Conservation (phyloP, 306 rosid species). For the Casuarina glauca region DNA sequence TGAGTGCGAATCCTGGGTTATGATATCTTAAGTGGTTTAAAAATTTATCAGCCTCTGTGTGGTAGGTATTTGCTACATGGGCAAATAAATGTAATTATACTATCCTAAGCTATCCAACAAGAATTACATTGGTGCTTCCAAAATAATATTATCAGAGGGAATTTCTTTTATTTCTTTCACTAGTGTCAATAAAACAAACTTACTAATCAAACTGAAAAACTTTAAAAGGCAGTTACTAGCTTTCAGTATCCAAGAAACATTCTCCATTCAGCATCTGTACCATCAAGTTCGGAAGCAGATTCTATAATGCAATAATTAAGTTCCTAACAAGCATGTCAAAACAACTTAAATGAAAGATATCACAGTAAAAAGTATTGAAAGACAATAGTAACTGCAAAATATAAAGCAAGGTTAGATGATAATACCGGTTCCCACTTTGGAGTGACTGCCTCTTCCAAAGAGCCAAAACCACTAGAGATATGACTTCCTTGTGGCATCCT, state of each 20-base stretch:
- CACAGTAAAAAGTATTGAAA: slow-evolving; percentile 12
- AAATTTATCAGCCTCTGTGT: not conserved
- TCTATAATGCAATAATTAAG: not conserved
- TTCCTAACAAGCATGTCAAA: not conserved
- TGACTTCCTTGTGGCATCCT: slow-evolving; percentile 47
- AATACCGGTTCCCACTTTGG: slow-evolving; percentile 81
- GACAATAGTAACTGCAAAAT: slow-evolving; percentile 2
- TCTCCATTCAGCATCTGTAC: not conserved
- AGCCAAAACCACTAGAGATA: slow-evolving; percentile 53
- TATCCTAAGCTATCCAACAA: not conserved
- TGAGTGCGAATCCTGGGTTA: not conserved
- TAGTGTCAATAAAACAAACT: not conserved
- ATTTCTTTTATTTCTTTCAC: not conserved
- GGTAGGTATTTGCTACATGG: not conserved
- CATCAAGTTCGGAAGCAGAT: not conserved
- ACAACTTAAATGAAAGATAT: slow-evolving; percentile 2
- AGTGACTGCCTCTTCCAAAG: slow-evolving; percentile 75
- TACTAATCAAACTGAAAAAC: not conserved
- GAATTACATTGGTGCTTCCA: not conserved
- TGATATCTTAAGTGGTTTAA: not conserved
- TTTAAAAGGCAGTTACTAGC: not conserved
- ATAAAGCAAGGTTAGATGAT: slow-evolving; percentile 10
- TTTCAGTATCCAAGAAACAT: not conserved
- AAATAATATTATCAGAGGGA: not conserved
- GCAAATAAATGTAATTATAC: not conserved